A percentile compares a stretch with the other conserved stretches of the same genome.
These are phyloP conservation scores for Clavispora asparagi DNA, from an alignment of 805 yeast species.

Conservation along the genomic window DNA sequence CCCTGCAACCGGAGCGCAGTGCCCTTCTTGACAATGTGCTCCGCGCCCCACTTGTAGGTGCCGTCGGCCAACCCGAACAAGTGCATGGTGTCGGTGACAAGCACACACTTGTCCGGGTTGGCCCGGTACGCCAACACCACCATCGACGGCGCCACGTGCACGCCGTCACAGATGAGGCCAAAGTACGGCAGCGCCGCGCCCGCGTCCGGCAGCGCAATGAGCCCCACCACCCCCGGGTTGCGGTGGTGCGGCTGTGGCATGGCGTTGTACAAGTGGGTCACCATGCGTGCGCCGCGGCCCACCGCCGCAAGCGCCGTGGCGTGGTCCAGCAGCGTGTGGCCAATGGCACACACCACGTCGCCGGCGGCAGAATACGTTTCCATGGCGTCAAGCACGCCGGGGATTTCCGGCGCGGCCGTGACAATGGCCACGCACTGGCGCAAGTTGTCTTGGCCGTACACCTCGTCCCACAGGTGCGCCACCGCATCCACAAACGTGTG, in stretches of 20 bases:
- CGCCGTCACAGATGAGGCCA: constrained; percentile 55
- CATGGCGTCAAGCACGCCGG: constrained; percentile 41
- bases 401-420: constrained; percentile 50
- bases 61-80: constrained; percentile 55
- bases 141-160: constrained; percentile 54
- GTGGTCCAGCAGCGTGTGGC: constrained; percentile 42
- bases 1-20: constrained; percentile 43
- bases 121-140: constrained; percentile 46
- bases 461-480: constrained; percentile 20
- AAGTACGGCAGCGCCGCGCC: constrained; percentile 36
- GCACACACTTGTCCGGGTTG: constrained; percentile 47
- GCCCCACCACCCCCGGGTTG: constrained; percentile 52
- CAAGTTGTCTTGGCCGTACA: constrained; percentile 36
- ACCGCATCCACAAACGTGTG: constrained; percentile 40
- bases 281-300: constrained; percentile 50
- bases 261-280: constrained; percentile 58
- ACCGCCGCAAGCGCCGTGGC: constrained; percentile 40
- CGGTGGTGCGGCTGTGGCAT: constrained; percentile 60
- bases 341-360: constrained; percentile 39
- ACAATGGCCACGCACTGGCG: constrained; percentile 35
- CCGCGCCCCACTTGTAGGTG: constrained; percentile 47
- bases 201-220: constrained; percentile 27
- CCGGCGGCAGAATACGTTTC: constrained; percentile 23
- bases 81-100: constrained; percentile 58
- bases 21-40: constrained; percentile 45